phyloP scores from a whole-genome alignment of 805 yeast species.

The Candida jianshihensis region DNA sequence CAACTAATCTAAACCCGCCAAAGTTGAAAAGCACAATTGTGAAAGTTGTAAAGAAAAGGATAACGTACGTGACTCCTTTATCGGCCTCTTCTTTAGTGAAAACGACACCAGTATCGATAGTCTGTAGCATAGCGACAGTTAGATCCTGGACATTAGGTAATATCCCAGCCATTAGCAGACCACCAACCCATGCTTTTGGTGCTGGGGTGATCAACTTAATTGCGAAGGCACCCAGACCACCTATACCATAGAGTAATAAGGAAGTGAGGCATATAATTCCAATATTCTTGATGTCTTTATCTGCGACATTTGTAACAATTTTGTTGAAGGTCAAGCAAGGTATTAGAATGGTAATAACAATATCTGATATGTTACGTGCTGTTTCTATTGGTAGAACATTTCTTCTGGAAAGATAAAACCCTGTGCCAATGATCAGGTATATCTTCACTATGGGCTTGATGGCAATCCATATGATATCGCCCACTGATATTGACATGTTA shows the following conservation, averaged over 20 bases:
- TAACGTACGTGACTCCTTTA: constrained; percentile 73
- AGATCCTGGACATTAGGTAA: constrained; percentile 77
- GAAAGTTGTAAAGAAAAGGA: constrained; percentile 63
- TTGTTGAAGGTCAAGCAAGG: constrained; percentile 76
- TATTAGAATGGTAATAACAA: constrained; percentile 59
- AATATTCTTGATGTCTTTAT: constrained; percentile 59
- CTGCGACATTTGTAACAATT: constrained; percentile 57
- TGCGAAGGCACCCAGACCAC: constrained; percentile 35
- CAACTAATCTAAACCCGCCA: constrained; percentile 63
- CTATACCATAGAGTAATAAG: constrained; percentile 36
- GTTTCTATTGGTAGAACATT: constrained; percentile 62
- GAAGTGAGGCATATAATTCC: constrained; percentile 57
- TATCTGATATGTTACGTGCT: constrained; percentile 60
- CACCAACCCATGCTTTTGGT: constrained; percentile 74
- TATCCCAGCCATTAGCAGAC: constrained; percentile 62
- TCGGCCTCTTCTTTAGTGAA: constrained; percentile 50
- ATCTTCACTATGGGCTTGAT: constrained; percentile 85
- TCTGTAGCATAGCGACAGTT: constrained; percentile 78
- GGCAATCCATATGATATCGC: constrained; percentile 67
- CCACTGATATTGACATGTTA: constrained; percentile 28
- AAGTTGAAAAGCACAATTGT: constrained; percentile 61
- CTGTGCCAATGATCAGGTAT: constrained; percentile 61
- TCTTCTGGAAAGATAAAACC: constrained; percentile 54
- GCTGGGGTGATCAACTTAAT: constrained; percentile 44
- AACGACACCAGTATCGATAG: constrained; percentile 53